These are phyloP conservation scores for Tremellales sp. DNA, from an alignment of 1,284 basidiomycete species.

Conservation along the genomic window DNA sequence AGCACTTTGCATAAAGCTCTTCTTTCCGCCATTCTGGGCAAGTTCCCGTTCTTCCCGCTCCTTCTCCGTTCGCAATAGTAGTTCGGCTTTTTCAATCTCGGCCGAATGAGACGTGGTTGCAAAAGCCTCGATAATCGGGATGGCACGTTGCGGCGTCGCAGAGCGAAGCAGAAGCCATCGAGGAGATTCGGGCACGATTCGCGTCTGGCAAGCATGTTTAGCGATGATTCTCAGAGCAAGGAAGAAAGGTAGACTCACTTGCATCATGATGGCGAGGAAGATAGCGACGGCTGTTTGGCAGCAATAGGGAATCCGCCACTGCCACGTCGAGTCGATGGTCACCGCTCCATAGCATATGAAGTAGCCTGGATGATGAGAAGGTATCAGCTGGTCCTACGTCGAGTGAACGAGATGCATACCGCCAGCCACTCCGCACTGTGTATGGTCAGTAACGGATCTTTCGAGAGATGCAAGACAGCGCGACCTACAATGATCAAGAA, in stretches of 20 bases:
- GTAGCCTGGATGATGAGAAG: conserved; percentile 2
- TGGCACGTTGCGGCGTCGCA: neutral
- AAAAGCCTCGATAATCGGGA: conserved; percentile 6
- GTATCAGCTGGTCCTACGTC: neutral
- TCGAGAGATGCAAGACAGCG: neutral
- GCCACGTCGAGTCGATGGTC: conserved; percentile 1
- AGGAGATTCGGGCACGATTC: conserved; percentile 12
- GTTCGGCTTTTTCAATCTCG: conserved; percentile 5
- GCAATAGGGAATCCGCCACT: conserved; percentile 9
- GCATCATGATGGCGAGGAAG: neutral
- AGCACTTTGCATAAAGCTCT: neutral
- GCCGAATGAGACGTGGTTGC: neutral
- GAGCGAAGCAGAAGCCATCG: conserved; percentile 11
- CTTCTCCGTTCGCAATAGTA: conserved; percentile 2
- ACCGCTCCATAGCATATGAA: conserved; percentile 12
- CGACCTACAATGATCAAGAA: conserved; percentile 4
- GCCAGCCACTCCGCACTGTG: neutral
- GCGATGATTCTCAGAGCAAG: neutral
- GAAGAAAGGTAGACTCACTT: neutral
- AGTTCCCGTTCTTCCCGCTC: conserved; percentile 1
- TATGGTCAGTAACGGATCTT: neutral
- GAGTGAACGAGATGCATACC: neutral
- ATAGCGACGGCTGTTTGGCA: conserved; percentile 4
- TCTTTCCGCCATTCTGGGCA: neutral
- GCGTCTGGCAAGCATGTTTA: neutral